A percentile compares a stretch with the other conserved stretches of the same genome.
Evolutionary conservation across 2,329 filamentous ascomycete genomes (phyloP).

Genomic region (Colletotrichum tropicale): DNA sequence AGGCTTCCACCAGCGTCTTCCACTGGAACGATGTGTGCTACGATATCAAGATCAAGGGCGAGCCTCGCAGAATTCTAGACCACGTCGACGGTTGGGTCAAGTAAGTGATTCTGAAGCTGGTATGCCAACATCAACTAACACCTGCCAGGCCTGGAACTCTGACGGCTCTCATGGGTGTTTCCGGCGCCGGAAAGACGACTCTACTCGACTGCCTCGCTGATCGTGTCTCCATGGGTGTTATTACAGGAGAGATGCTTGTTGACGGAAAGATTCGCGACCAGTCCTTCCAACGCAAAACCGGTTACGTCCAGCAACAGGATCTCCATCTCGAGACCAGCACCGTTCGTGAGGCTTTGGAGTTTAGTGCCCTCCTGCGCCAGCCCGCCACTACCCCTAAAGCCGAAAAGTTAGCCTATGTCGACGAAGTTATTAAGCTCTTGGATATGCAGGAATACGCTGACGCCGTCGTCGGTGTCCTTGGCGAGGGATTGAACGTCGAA

Average conservation of each 20-base stretch:
- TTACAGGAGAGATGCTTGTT: slow-evolving; percentile 69
- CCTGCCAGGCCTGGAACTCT: slow-evolving; percentile 48
- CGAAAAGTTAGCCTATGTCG: slow-evolving; percentile 31
- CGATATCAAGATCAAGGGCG: slow-evolving; percentile 69
- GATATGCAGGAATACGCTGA: slow-evolving; percentile 69
- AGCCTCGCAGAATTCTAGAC: slow-evolving; percentile 66
- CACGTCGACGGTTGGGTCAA: slow-evolving; percentile 75
- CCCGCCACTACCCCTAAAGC: slow-evolving; percentile 55
- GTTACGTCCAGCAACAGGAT: slow-evolving; percentile 72
- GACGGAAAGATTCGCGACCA: slow-evolving; percentile 67
- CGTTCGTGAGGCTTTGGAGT: slow-evolving; percentile 70
- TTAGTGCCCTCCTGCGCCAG: slow-evolving; percentile 71
- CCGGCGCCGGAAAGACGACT: slow-evolving; percentile 49
- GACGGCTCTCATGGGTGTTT: slow-evolving; percentile 62
- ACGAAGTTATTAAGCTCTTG: slow-evolving; percentile 33
- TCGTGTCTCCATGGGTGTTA: slow-evolving; percentile 71
- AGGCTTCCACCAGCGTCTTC: slow-evolving; percentile 65
- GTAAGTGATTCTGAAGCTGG: slow-evolving; percentile 41
- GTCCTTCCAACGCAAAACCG: slow-evolving; percentile 72
- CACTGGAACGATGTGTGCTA: slow-evolving; percentile 73
- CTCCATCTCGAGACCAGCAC: slow-evolving; percentile 25
- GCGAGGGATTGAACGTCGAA: slow-evolving; percentile 55
- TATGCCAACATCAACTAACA: background rate
- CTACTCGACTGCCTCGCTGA: slow-evolving; percentile 65
- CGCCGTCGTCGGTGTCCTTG: slow-evolving; percentile 71